phyloP scores from a whole-genome alignment of 371 early-diverging fungal species.

The Rhizopus arrhizus region DNA sequence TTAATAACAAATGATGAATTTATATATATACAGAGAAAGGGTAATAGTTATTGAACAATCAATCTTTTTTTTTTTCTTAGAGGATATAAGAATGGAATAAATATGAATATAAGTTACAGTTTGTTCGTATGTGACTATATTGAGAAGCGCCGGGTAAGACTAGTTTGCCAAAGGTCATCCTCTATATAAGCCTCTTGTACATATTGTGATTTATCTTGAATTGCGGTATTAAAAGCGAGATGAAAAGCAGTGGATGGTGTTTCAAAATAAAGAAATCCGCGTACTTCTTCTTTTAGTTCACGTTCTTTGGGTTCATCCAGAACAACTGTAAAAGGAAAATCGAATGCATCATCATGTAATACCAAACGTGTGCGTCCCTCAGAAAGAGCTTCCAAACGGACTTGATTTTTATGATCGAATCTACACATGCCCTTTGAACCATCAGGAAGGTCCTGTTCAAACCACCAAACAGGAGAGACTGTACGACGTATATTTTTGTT shows the following conservation, averaged over 20 bases:
- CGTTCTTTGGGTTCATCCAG: constrained; percentile 34
- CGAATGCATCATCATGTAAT: constrained; percentile 38
- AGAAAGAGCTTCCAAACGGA: constrained; percentile 45
- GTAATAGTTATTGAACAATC: background rate
- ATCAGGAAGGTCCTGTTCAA: constrained; percentile 43
- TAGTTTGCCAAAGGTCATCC: constrained; percentile 10
- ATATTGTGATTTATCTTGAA: constrained; percentile 2
- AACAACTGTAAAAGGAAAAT: constrained; percentile 35
- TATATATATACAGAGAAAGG: background rate
- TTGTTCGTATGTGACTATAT: constrained; percentile 10
- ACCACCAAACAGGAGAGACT: constrained; percentile 50
- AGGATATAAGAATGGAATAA: background rate
- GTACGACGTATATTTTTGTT: constrained; percentile 38
- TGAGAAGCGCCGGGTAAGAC: constrained; percentile 26
- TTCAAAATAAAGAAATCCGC: constrained; percentile 42
- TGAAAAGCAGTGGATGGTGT: constrained; percentile 26
- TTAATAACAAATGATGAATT: background rate
- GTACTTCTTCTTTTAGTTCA: constrained; percentile 43
- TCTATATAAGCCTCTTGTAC: constrained; percentile 12
- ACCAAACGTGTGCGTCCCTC: constrained; percentile 42
- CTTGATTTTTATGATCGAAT: constrained; percentile 50
- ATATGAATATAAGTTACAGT: background rate
- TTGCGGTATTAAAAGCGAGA: constrained; percentile 12
- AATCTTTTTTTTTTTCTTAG: background rate
- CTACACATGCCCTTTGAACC: constrained; percentile 49